Evolutionary conservation across 148 eudicot genomes (phyloP).

Genomic region (Vaccinium myrtillus): DNA sequence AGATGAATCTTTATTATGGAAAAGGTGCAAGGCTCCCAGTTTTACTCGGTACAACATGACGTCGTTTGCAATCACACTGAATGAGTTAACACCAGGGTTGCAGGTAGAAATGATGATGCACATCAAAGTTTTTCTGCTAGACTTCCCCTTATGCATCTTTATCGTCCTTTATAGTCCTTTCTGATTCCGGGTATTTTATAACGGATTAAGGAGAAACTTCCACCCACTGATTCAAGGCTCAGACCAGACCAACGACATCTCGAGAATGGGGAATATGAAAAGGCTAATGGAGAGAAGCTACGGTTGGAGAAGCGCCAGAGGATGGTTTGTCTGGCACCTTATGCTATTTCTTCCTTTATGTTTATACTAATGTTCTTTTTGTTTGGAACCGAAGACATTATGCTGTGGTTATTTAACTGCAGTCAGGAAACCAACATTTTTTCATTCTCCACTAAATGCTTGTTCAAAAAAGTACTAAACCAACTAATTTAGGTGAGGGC

Average conservation of each 20-base stretch:
- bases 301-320: slow-evolving; percentile 85
- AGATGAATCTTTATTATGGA: slow-evolving; percentile 68
- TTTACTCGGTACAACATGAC: slow-evolving; percentile 84
- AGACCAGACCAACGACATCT: slow-evolving; percentile 94
- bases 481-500: background rate
- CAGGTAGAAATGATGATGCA: slow-evolving; percentile 47
- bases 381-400: background rate
- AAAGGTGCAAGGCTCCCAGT: slow-evolving; percentile 54
- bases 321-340: slow-evolving; percentile 48
- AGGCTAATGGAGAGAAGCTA: slow-evolving; percentile 83
- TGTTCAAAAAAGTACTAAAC: background rate
- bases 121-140: slow-evolving; percentile 20
- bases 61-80: slow-evolving; percentile 75
- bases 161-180: slow-evolving; percentile 30
- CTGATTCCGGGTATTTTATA: slow-evolving; percentile 46
- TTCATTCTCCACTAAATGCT: background rate
- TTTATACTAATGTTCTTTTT: background rate
- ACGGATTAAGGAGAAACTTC: slow-evolving; percentile 79
- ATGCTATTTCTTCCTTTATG: background rate
- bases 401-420: background rate
- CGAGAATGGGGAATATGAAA: slow-evolving; percentile 90
- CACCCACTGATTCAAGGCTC: slow-evolving; percentile 90
- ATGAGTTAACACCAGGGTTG: slow-evolving; percentile 83
- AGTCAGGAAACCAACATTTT: background rate
- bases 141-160: slow-evolving; percentile 21